Conservation (phyloP, 768 basidiomycete species). For the Boletus bicolor region DNA sequence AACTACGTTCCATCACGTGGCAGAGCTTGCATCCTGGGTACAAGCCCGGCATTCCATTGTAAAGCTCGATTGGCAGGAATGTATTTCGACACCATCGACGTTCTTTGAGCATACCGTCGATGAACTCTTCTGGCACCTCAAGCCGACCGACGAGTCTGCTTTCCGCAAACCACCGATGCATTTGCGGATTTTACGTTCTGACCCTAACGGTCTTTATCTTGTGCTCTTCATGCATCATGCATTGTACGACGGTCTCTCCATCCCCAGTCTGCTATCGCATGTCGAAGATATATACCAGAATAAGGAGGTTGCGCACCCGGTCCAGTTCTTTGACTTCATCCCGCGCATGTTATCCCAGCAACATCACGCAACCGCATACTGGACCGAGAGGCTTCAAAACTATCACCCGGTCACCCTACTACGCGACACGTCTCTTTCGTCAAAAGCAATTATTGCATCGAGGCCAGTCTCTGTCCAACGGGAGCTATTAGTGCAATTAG, state of each 20-base stretch:
- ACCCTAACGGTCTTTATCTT: constrained; percentile 16
- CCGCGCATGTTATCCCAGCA: constrained; percentile 39
- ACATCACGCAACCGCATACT: constrained; percentile 36
- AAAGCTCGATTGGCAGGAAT: constrained; percentile 25
- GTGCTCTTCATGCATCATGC: constrained; percentile 47
- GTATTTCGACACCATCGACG: constrained; percentile 1
- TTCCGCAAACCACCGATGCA: constrained; percentile 33
- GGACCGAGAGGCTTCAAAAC: constrained; percentile 30
- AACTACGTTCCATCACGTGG: constrained; percentile 45
- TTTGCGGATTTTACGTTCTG: constrained; percentile 20
- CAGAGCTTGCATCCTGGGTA: constrained; percentile 32
- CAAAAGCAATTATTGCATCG: constrained; percentile 10
- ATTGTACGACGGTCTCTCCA: constrained; percentile 45
- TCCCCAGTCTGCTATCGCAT: constrained; percentile 34
- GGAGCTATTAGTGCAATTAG: constrained; percentile 12
- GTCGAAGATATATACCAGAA: constrained; percentile 34
- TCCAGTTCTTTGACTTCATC: constrained; percentile 39
- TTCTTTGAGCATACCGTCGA: constrained; percentile 11
- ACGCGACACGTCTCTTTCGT: constrained; percentile 10
- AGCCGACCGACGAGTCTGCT: constrained; percentile 19
- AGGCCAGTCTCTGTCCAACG: constrained; percentile 12
- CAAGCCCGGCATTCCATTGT: constrained; percentile 28
- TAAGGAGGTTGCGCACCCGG: constrained; percentile 1
- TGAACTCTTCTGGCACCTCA: constrained; percentile 9
- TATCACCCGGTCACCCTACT: constrained; percentile 22